Percentiles rank a stretch among this genome's conserved stretches.
Conservation (phyloP, 2,329 filamentous ascomycete genomes). For the Clonostachys chloroleuca region DNA sequence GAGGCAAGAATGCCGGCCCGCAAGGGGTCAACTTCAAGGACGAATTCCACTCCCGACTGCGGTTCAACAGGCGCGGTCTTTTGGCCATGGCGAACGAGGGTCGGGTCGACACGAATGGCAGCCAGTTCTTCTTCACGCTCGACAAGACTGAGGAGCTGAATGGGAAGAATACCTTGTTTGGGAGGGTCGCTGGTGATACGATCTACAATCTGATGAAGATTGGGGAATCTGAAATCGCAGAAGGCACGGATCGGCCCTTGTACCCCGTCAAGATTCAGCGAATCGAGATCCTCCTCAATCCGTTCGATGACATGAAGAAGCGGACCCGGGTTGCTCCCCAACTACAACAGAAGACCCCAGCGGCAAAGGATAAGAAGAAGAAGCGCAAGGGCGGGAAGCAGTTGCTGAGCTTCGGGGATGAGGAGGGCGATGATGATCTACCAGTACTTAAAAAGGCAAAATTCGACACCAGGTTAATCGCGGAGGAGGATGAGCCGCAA, state of each 20-base stretch:
- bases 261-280: slow-evolving; percentile 78
- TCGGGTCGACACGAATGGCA: slow-evolving; percentile 74
- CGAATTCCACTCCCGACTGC: slow-evolving; percentile 87
- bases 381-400: slow-evolving; percentile 75
- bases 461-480: slow-evolving; percentile 72
- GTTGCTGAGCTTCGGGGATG: slow-evolving; percentile 73
- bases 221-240: slow-evolving; percentile 78
- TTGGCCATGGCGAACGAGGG: slow-evolving; percentile 96
- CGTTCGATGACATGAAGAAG: slow-evolving; percentile 77
- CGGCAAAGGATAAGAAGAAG: slow-evolving; percentile 55
- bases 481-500: slow-evolving; percentile 34
- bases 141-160: slow-evolving; percentile 81
- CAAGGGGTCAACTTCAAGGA: slow-evolving; percentile 65
- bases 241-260: slow-evolving; percentile 75
- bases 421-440: slow-evolving; percentile 45
- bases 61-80: slow-evolving; percentile 86
- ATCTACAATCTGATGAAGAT: slow-evolving; percentile 96
- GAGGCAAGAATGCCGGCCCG: slow-evolving; percentile 55
- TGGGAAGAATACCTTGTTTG: slow-evolving; percentile 90
- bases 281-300: slow-evolving; percentile 75
- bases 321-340: slow-evolving; percentile 47
- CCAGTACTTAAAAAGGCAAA: slow-evolving; percentile 71
- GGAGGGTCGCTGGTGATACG: slow-evolving; percentile 85
- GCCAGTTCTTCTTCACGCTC: slow-evolving; percentile 95
- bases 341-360: slow-evolving; percentile 18